Base-by-base conservation (phyloP, 2,329 filamentous ascomycete species). In the Uncinocarpus reesii region DNA sequence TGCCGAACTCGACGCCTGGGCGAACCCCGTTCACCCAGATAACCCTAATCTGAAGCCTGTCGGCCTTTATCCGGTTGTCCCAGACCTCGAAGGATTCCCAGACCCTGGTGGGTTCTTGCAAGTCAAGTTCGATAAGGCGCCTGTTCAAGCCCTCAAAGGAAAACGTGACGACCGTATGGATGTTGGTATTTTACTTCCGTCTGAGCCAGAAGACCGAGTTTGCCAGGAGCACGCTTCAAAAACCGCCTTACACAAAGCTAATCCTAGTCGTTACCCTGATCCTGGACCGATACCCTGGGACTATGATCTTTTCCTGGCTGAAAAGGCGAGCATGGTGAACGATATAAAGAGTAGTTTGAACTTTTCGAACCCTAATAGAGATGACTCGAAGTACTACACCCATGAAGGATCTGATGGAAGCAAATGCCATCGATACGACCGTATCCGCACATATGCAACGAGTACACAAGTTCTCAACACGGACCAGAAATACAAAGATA, bases 71-170 rank as follows among this genome's bases (percentile, higher is more conserved):
- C 77, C 79, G 13, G 57, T 82, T 8, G 64, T 81, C 5, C 79
- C 79, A 6, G 79, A 83, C 56, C 70, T 79, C 31, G 74, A 78
- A 28, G 77, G 77, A 8, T 71, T 77, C 47, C 75, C 78, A 3
- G 74, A 79, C 53, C 71, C 72, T 6, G 77, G 76, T 55, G 72
- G 71, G 31, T 81, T 75, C 62, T 71, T 79, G 56, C 67, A 80
- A 47, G 71, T 77, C 62, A 81, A 81, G 50, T 81, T 81, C 62
- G 69, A 73, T 50, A 75, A 76, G 42, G 74, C 78, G n/a, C 79
- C 79, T 1, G 63, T 78, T 32, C 65, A 71, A 42, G 65, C 67
- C 11, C 56, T 64, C 7, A 66, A 70, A 15, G 67, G 66, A 13
- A 68, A 65, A 48, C 76, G 79, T 51, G 78, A 83, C 56, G 65